phyloP scores from a whole-genome alignment of 2,329 filamentous ascomycete genomes.

The Sclerotinia nivalis region DNA sequence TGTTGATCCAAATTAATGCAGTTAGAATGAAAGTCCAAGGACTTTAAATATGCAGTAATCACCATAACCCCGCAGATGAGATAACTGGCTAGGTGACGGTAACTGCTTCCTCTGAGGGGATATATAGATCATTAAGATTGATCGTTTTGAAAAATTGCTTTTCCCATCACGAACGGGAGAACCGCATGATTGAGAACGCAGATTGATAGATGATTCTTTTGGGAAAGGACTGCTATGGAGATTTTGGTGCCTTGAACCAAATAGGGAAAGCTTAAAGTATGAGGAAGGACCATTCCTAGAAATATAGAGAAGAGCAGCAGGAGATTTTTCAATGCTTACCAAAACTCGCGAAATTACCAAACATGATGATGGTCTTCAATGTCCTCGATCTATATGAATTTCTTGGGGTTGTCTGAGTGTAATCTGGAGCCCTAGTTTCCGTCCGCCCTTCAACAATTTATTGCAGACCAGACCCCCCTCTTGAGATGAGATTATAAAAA shows the following conservation, averaged over 20 bases:
- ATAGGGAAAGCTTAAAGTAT: neutral
- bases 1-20: neutral
- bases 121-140: neutral
- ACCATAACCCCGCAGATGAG: neutral
- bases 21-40: neutral
- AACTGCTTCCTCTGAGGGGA: neutral
- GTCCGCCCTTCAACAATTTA: neutral
- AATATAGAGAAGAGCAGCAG: neutral
- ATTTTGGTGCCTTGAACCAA: neutral
- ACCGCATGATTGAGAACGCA: neutral
- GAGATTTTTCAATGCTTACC: slow-evolving; percentile 21
- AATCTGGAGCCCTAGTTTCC: neutral
- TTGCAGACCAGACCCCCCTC: neutral
- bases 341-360: slow-evolving; percentile 19
- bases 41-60: slow-evolving; percentile 3
- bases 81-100: neutral
- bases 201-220: neutral
- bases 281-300: neutral
- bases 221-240: neutral
- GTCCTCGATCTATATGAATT: slow-evolving; percentile 13
- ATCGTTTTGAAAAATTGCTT: neutral
- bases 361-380: slow-evolving; percentile 24
- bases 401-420: neutral
- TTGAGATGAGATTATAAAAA: neutral
- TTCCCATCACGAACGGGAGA: neutral